Conservation (phyloP, 2,329 filamentous ascomycete species). For the Xylaria sp. region DNA sequence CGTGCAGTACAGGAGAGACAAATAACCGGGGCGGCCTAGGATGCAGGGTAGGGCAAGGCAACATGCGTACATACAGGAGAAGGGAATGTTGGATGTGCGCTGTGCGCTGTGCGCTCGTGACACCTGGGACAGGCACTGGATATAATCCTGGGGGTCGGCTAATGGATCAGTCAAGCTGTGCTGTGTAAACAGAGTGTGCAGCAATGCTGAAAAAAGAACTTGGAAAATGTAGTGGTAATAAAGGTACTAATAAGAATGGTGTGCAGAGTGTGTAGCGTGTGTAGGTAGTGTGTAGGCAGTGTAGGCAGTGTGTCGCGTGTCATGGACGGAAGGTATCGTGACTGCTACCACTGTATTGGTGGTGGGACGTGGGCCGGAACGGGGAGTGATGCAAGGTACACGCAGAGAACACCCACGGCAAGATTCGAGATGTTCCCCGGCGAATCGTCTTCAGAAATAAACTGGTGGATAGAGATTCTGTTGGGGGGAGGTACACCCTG, state of each 20-base stretch:
- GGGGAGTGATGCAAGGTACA: conserved; percentile 21
- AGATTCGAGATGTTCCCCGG: conserved; percentile 1
- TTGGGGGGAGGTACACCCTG: not conserved
- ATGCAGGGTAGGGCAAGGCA: conserved; percentile 18
- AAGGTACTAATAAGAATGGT: too few relatives aligned
- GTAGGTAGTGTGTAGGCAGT: not conserved
- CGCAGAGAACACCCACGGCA: conserved; percentile 7
- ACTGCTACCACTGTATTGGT: not conserved
- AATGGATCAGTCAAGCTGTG: too few relatives aligned
- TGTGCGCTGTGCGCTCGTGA: not conserved
- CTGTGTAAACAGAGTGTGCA: too few relatives aligned
- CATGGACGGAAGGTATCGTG: not conserved
- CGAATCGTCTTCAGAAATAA: conserved; percentile 1
- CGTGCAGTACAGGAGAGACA: conserved; percentile 3
- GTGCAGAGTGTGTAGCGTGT: too few relatives aligned
- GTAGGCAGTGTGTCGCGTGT: not conserved
- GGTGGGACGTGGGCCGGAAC: conserved; percentile 3
- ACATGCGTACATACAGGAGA: conserved; percentile 6
- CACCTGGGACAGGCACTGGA: not conserved
- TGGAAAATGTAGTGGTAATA: too few relatives aligned
- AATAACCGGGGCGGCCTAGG: conserved; percentile 22
- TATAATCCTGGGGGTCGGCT: too few relatives aligned
- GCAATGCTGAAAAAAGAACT: too few relatives aligned
- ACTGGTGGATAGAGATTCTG: not conserved
- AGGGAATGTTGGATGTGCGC: not conserved